These are phyloP conservation scores for Amaranthus palmeri DNA, from an alignment of 148 eudicot genomes.

Conservation along the genomic window DNA sequence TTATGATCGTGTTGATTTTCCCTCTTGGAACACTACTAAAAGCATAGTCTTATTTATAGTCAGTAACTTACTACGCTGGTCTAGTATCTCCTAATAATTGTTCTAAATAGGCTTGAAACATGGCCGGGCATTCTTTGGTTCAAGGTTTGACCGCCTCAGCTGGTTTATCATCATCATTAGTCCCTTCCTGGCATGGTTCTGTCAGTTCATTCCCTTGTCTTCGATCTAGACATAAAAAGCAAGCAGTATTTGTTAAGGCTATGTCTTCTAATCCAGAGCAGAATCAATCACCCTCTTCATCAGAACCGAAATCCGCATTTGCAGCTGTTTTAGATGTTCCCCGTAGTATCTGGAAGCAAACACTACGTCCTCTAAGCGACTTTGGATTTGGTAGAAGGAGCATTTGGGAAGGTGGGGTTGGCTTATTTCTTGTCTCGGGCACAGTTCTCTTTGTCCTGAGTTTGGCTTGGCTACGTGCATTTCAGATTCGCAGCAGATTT, in stretches of 20 bases:
- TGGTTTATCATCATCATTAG: constrained; percentile 30
- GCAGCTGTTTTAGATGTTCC: constrained; percentile 56
- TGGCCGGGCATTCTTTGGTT: constrained; percentile 47
- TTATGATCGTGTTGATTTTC: constrained; percentile 9
- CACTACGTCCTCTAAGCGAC: constrained; percentile 67
- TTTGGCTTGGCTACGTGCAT: constrained; percentile 84
- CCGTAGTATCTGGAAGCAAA: constrained; percentile 59
- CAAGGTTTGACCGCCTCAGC: constrained; percentile 37
- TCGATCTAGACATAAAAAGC: constrained; percentile 36
- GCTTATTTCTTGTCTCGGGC: constrained; percentile 78
- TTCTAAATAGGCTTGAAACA: constrained; percentile 17
- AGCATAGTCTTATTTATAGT: not conserved
- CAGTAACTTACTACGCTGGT: not conserved
- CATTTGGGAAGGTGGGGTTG: constrained; percentile 98
- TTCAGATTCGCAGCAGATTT: constrained; percentile 67
- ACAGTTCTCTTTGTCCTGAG: constrained; percentile 67
- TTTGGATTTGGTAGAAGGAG: constrained; percentile 86
- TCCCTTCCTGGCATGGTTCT: constrained; percentile 22
- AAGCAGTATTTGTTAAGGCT: constrained; percentile 35
- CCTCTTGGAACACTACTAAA: constrained; percentile 1
- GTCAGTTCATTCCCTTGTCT: constrained; percentile 39
- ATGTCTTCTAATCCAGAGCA: constrained; percentile 38
- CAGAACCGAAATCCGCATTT: constrained; percentile 45
- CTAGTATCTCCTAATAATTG: not conserved
- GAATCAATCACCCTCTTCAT: constrained; percentile 36